These are phyloP conservation scores for Tillandsia fasciculata DNA, from an alignment of 176 grass and related monocot species.

Conservation along the genomic window DNA sequence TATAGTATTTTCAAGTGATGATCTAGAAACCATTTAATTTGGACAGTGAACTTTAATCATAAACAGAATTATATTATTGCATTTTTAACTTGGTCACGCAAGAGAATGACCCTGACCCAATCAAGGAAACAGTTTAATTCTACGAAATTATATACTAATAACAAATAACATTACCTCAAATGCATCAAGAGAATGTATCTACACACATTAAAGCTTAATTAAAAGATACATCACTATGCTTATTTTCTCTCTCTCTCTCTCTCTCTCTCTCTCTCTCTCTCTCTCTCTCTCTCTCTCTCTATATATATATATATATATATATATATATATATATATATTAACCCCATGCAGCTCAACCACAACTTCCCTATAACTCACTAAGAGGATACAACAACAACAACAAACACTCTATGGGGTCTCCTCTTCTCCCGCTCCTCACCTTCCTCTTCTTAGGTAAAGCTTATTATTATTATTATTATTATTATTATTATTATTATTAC, in stretches of 20 bases:
- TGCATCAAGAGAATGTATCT: not conserved
- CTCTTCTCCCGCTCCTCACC: not conserved
- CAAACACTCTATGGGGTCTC: not conserved
- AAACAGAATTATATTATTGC: too few relatives aligned
- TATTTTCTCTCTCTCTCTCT: slow-evolving; percentile 4
- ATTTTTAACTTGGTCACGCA: too few relatives aligned
- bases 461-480: not conserved
- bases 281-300: not conserved
- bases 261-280: not conserved
- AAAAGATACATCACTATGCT: not conserved
- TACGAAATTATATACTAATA: too few relatives aligned
- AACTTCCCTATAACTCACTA: too few relatives aligned
- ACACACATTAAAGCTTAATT: not conserved
- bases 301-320: too few relatives aligned
- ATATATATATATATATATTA: too few relatives aligned
- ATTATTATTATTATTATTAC: not conserved
- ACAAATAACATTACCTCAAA: not conserved
- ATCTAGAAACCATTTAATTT: too few relatives aligned
- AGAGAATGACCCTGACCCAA: too few relatives aligned
- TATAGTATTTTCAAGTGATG: too few relatives aligned
- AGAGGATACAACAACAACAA: too few relatives aligned
- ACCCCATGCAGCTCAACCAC: not conserved
- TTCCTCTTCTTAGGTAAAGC: not conserved
- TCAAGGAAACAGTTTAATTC: too few relatives aligned
- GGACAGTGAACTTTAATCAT: too few relatives aligned